These are phyloP conservation scores for Apiotrichum gamsii DNA, from an alignment of 1,284 basidiomycete species.

Conservation along the genomic window DNA sequence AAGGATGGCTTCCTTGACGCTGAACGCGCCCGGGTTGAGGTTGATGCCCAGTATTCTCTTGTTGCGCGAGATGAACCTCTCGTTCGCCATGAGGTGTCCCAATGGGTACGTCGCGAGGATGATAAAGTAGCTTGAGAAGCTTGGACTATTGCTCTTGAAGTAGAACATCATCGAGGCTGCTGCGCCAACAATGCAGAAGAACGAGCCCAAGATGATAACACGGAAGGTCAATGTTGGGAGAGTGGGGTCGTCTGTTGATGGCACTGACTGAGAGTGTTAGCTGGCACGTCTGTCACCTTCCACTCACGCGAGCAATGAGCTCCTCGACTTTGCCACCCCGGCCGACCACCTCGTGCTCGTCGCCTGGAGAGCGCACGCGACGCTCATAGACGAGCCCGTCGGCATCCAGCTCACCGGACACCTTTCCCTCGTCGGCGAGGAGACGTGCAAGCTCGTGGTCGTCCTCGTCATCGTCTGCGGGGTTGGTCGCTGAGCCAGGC, in stretches of 20 bases:
- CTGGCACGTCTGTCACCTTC: too few relatives aligned
- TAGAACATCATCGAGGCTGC: slow-evolving; percentile 50
- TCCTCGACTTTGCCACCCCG: slow-evolving; percentile 34
- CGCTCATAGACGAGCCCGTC: slow-evolving; percentile 2
- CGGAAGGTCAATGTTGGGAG: slow-evolving; percentile 53
- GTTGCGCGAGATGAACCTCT: slow-evolving; percentile 26
- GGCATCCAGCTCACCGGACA: not conserved
- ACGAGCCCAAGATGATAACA: slow-evolving; percentile 51
- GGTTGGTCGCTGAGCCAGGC: too few relatives aligned
- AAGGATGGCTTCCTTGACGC: slow-evolving; percentile 48
- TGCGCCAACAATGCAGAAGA: slow-evolving; percentile 54
- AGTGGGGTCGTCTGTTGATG: slow-evolving; percentile 52
- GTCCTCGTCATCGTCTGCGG: slow-evolving; percentile 4
- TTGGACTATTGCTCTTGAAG: slow-evolving; percentile 51
- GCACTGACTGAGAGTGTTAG: slow-evolving; percentile 45
- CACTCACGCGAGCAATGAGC: slow-evolving; percentile 34
- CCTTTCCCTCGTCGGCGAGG: slow-evolving; percentile 5
- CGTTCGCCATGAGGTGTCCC: slow-evolving; percentile 44
- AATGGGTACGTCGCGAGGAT: slow-evolving; percentile 51
- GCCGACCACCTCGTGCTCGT: slow-evolving; percentile 23
- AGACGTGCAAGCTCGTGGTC: slow-evolving; percentile 6
- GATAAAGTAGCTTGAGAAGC: slow-evolving; percentile 54
- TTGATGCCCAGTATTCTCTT: slow-evolving; percentile 36
- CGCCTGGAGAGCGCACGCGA: not conserved
- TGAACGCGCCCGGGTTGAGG: slow-evolving; percentile 52